Evolutionary conservation across 2,329 filamentous ascomycete genomes (phyloP).

Genomic region (Aspergillus eucalypticola): DNA sequence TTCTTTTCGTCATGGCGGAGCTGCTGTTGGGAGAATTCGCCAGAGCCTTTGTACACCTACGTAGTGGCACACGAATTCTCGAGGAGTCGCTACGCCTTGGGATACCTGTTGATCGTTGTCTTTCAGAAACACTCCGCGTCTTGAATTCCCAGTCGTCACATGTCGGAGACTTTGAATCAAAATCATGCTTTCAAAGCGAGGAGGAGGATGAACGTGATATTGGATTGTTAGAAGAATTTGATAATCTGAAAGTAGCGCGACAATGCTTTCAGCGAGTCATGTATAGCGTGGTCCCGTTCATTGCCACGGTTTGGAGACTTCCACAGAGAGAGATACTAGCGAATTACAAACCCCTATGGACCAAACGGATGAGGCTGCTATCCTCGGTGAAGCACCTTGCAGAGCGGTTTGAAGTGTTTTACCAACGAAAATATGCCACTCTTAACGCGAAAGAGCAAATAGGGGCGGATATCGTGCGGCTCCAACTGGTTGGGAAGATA

Average conservation of each 20-base stretch:
- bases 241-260: neutral
- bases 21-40: slow-evolving; percentile 16
- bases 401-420: neutral
- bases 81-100: neutral
- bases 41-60: slow-evolving; percentile 12
- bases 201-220: neutral
- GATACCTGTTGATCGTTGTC: neutral
- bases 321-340: slow-evolving; percentile 9
- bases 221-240: neutral
- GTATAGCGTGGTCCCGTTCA: slow-evolving; percentile 12
- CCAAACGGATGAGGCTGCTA: neutral
- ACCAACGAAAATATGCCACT: neutral
- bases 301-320: slow-evolving; percentile 15
- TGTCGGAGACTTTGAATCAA: neutral
- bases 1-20: slow-evolving; percentile 18
- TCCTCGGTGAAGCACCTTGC: neutral
- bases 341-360: slow-evolving; percentile 6
- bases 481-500: slow-evolving; percentile 9
- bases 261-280: neutral
- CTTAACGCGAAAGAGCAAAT: slow-evolving; percentile 6
- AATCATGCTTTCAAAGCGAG: neutral
- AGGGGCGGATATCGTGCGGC: slow-evolving; percentile 9
- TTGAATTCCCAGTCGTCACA: neutral
- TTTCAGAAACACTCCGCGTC: neutral
- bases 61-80: neutral